Percentiles rank a stretch among this genome's conserved stretches.
Conservation (phyloP, 352 stramenopile species). For the Elongisporangium anandrum region DNA sequence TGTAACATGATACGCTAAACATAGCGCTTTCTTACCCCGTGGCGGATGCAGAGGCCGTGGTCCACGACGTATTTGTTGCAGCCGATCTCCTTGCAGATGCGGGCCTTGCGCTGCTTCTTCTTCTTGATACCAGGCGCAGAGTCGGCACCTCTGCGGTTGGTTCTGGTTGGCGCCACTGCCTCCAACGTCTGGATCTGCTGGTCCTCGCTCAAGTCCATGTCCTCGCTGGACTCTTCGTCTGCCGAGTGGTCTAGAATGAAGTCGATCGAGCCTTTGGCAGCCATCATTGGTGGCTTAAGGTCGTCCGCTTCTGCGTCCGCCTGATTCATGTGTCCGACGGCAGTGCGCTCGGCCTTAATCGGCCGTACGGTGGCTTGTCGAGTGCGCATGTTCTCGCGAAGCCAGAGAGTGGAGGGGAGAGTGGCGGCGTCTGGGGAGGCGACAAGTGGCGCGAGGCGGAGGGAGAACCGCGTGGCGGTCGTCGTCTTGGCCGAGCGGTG, state of each 20-base stretch:
- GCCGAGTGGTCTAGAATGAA: conserved; percentile 21
- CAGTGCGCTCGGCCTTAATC: neutral
- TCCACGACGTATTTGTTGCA: conserved; percentile 61
- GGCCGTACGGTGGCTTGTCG: neutral
- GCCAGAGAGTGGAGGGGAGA: neutral
- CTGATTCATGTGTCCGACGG: neutral
- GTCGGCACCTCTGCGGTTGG: neutral
- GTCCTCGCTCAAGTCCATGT: conserved; percentile 5
- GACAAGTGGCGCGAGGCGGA: neutral
- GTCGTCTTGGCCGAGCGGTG: neutral
- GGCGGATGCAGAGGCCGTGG: conserved; percentile 37
- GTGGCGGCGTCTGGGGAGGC: neutral
- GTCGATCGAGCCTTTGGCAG: conserved; percentile 20
- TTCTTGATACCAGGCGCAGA: conserved; percentile 9
- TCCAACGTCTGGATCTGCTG: conserved; percentile 7
- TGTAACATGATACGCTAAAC: conserved; percentile 6
- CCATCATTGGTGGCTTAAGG: neutral
- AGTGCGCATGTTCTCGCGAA: neutral
- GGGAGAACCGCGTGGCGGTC: neutral
- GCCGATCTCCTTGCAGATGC: conserved; percentile 35
- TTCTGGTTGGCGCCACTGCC: conserved; percentile 9
- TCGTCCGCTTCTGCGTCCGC: neutral
- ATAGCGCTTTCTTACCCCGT: conserved; percentile 18
- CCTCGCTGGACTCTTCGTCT: conserved; percentile 5
- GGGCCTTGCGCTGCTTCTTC: conserved; percentile 38